Evolutionary conservation across 163 green algal species (phyloP).

Genomic region (Prototheca stagnorum): DNA sequence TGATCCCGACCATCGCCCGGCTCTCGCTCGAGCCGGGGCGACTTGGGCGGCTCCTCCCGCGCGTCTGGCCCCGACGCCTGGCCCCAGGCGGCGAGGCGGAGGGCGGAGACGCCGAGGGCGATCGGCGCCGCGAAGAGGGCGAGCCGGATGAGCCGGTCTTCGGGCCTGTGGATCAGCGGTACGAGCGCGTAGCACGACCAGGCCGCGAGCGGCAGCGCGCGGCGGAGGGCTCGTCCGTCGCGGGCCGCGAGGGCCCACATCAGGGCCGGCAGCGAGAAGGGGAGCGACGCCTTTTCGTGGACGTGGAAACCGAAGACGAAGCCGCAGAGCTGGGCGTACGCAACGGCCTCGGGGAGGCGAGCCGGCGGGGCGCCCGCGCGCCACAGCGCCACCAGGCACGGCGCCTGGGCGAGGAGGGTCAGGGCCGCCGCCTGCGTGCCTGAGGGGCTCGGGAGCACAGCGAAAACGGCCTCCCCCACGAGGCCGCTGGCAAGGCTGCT

Average conservation of each 20-base stretch:
- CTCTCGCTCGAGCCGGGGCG: too few relatives aligned
- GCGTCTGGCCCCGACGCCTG: too few relatives aligned
- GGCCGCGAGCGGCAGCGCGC: too few relatives aligned
- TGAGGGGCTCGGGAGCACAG: slow-evolving; percentile 46
- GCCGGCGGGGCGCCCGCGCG: slow-evolving; percentile 3
- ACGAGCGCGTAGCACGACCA: slow-evolving; percentile 68
- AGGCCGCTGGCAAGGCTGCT: slow-evolving; percentile 55
- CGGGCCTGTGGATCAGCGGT: slow-evolving; percentile 61
- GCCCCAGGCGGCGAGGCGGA: too few relatives aligned
- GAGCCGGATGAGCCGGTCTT: slow-evolving; percentile 62
- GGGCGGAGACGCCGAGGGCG: too few relatives aligned
- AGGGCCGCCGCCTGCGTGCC: slow-evolving; percentile 18
- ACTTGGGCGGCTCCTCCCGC: too few relatives aligned
- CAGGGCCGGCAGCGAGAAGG: too few relatives aligned
- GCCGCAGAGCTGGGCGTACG: slow-evolving; percentile 54
- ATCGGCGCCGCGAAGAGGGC: neutral
- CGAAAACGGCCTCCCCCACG: slow-evolving; percentile 48
- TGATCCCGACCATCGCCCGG: too few relatives aligned
- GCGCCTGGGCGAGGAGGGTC: slow-evolving; percentile 29
- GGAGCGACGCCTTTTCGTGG: slow-evolving; percentile 86
- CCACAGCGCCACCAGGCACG: slow-evolving; percentile 37
- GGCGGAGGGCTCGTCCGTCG: too few relatives aligned
- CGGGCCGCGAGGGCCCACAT: too few relatives aligned
- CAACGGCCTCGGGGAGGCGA: slow-evolving; percentile 27
- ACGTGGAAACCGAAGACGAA: slow-evolving; percentile 95